These are phyloP conservation scores for Boechera divaricarpa DNA, from an alignment of 345 rosid genomes.

Conservation along the genomic window DNA sequence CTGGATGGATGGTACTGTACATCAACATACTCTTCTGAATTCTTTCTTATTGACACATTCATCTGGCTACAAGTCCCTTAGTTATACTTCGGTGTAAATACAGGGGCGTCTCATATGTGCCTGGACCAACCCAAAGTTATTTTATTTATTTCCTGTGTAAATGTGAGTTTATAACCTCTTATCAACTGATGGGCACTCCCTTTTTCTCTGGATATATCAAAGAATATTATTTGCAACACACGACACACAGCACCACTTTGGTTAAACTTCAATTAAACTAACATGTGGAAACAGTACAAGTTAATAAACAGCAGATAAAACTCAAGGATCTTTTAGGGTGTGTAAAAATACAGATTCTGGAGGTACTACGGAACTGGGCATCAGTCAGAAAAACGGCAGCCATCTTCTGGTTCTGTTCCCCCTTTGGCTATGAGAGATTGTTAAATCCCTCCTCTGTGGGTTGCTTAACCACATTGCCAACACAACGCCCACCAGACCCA, in stretches of 20 bases:
- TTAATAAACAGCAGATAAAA: conserved; percentile 21
- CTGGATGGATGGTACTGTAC: conserved; percentile 91
- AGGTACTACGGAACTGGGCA: conserved; percentile 15
- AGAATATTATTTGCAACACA: conserved; percentile 26
- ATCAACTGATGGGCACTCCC: neutral
- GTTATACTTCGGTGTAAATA: conserved; percentile 25
- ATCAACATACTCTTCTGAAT: conserved; percentile 77
- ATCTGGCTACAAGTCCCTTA: conserved; percentile 12
- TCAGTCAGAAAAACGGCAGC: conserved; percentile 68
- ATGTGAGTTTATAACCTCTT: conserved; percentile 30
- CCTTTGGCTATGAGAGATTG: conserved; percentile 47
- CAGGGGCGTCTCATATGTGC: conserved; percentile 35
- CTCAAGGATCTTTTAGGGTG: conserved; percentile 4
- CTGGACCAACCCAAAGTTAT: conserved; percentile 23
- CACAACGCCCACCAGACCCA: conserved; percentile 75
- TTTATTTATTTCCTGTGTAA: conserved; percentile 18
- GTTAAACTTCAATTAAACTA: conserved; percentile 22
- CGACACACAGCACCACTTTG: conserved; percentile 14
- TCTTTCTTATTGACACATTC: conserved; percentile 15
- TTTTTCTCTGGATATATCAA: conserved; percentile 14
- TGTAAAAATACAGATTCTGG: conserved; percentile 6
- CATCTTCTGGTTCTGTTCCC: conserved; percentile 76
- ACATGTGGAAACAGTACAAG: conserved; percentile 19
- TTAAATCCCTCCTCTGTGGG: conserved; percentile 54
- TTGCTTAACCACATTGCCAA: conserved; percentile 73